phyloP scores from a whole-genome alignment of 768 basidiomycete species.

The Boletus patriciae region DNA sequence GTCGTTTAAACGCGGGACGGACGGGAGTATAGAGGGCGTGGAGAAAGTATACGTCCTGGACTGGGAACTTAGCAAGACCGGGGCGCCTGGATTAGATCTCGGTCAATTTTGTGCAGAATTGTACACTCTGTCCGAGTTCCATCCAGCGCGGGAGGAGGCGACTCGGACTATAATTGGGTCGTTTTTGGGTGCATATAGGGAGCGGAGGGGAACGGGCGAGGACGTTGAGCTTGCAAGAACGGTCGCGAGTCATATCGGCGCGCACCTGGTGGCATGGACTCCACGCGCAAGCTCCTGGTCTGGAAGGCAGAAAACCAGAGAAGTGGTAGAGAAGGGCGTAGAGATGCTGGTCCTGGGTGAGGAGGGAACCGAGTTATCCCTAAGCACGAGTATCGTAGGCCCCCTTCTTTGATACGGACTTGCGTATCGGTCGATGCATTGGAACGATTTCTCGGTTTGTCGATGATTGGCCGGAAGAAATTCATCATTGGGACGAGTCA shows the following conservation, averaged over 20 bases:
- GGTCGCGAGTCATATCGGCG: conserved; percentile 51
- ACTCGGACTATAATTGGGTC: conserved; percentile 39
- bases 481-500: background rate
- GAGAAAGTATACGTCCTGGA: conserved; percentile 53
- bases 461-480: background rate
- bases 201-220: conserved; percentile 10
- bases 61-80: conserved; percentile 64
- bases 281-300: conserved; percentile 51
- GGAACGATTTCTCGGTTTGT: background rate
- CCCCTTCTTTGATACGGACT: conserved; percentile 15
- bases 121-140: conserved; percentile 48
- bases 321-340: conserved; percentile 52
- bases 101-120: conserved; percentile 68
- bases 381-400: conserved; percentile 34
- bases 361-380: conserved; percentile 23
- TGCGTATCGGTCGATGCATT: background rate
- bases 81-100: conserved; percentile 57
- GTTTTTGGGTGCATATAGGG: conserved; percentile 49
- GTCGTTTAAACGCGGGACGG: conserved; percentile 30
- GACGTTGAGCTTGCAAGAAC: conserved; percentile 34
- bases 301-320: conserved; percentile 45
- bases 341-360: conserved; percentile 40
- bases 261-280: conserved; percentile 53
- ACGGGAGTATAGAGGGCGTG: conserved; percentile 30
- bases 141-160: conserved; percentile 39